Conservation (phyloP, 768 basidiomycete species). For the Tricholoma hemisulphureum region DNA sequence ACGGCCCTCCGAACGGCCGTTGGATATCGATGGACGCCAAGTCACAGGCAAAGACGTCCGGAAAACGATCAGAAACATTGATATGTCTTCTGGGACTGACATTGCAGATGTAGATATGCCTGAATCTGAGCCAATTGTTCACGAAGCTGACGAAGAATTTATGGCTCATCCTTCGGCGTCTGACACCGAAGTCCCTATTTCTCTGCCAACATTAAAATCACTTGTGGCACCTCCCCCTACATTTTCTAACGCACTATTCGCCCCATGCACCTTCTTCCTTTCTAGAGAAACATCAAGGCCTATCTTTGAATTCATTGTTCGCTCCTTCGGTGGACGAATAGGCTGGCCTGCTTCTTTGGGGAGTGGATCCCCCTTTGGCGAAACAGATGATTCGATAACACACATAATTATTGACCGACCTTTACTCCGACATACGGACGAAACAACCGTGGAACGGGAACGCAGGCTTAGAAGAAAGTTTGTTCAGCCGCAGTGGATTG, state of each 20-base stretch:
- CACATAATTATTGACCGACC: constrained; percentile 96
- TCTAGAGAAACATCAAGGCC: constrained; percentile 90
- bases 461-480: constrained; percentile 72
- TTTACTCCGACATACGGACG: constrained; percentile 43
- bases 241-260: constrained; percentile 64
- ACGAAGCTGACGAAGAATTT: constrained; percentile 64
- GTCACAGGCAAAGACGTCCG: constrained; percentile 54
- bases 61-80: constrained; percentile 60
- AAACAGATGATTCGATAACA: constrained; percentile 81
- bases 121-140: constrained; percentile 29
- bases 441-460: constrained; percentile 58
- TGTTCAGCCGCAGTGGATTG: constrained; percentile 97
- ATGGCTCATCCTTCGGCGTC: constrained; percentile 56
- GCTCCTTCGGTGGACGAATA: constrained; percentile 87
- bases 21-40: constrained; percentile 43
- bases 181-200: constrained; percentile 40
- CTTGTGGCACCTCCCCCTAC: constrained; percentile 60
- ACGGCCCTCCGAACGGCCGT: constrained; percentile 40
- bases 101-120: constrained; percentile 41
- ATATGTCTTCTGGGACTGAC: constrained; percentile 23
- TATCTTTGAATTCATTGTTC: constrained; percentile 92
- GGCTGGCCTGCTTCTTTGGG: constrained; percentile 87
- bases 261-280: constrained; percentile 87
- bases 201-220: constrained; percentile 69
- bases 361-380: constrained; percentile 74